Percentiles rank a stretch among this genome's conserved stretches.
Evolutionary conservation across 108 stramenopile species (phyloP).

Genomic region (Stephanodiscus triporus): DNA sequence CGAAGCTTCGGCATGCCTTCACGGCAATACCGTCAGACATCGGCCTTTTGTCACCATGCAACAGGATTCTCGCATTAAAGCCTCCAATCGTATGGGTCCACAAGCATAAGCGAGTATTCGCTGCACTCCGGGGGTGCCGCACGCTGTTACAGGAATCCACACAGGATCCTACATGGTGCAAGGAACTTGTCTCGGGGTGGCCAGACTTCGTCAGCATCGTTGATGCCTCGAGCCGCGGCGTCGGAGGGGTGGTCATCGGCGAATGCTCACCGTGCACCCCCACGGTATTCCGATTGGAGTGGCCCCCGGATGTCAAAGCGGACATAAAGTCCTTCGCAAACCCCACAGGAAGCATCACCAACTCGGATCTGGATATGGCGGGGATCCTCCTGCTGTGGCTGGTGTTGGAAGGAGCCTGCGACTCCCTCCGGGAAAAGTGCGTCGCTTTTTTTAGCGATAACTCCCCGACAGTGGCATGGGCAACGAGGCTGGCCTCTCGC

Average conservation of each 20-base stretch:
- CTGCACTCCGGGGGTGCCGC: background rate
- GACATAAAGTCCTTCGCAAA: background rate
- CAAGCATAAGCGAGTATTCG: background rate
- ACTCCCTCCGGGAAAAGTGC: background rate
- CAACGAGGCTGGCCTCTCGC: background rate
- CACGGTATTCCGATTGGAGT: background rate
- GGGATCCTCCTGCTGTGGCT: conserved; percentile 21
- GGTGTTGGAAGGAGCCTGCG: background rate
- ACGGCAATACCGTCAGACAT: background rate
- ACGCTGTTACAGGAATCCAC: background rate
- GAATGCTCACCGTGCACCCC: background rate
- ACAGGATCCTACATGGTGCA: background rate
- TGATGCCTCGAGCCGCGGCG: background rate
- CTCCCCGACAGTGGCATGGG: conserved; percentile 20
- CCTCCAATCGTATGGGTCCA: background rate
- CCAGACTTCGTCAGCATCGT: background rate
- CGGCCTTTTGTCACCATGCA: background rate
- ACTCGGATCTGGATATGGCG: conserved; percentile 43
- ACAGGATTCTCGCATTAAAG: background rate
- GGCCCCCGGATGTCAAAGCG: background rate
- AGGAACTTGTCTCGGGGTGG: background rate
- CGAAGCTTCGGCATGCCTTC: conserved; percentile 1
- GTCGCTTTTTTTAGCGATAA: conserved; percentile 19
- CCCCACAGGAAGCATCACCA: conserved; percentile 30
- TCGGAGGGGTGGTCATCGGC: background rate